Percentiles rank a stretch among this genome's conserved stretches.
Evolutionary conservation across 768 basidiomycete species (phyloP).

Genomic region (Pleurotus djamor): DNA sequence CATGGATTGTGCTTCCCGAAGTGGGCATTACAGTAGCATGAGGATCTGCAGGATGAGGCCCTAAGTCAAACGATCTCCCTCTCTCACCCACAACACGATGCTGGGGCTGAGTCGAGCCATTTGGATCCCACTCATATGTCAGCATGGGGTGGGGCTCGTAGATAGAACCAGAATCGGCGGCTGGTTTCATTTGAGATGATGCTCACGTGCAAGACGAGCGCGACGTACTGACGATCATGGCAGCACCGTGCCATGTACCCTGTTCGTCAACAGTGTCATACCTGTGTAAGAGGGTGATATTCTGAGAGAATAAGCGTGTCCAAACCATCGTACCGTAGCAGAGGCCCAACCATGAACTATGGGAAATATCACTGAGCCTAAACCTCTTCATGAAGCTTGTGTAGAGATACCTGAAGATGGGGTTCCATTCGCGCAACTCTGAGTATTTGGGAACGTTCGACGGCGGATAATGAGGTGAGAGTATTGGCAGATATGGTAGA

Average conservation of each 20-base stretch:
- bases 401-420: constrained; percentile 54
- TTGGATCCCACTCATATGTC: constrained; percentile 74
- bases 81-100: constrained; percentile 2
- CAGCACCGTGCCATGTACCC: constrained; percentile 86
- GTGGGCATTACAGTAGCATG: constrained; percentile 42
- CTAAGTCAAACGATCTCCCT: constrained; percentile 49
- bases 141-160: constrained; percentile 75
- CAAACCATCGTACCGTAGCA: constrained; percentile 46
- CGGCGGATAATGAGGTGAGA: constrained; percentile 51
- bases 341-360: constrained; percentile 87
- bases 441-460: constrained; percentile 62
- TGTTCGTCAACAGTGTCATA: constrained; percentile 85
- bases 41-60: constrained; percentile 76
- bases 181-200: constrained; percentile 27
- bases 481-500: constrained; percentile 26
- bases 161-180: constrained; percentile 74
- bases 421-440: constrained; percentile 72
- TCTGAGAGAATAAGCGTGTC: not conserved
- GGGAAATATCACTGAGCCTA: constrained; percentile 5
- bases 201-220: not conserved
- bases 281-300: constrained; percentile 27
- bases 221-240: constrained; percentile 81
- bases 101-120: constrained; percentile 19
- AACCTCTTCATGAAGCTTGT: not conserved
- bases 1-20: constrained; percentile 14